A percentile compares a stretch with the other conserved stretches of the same genome.
Conservation (phyloP, 768 basidiomycete species). For the Suillus luteus region DNA sequence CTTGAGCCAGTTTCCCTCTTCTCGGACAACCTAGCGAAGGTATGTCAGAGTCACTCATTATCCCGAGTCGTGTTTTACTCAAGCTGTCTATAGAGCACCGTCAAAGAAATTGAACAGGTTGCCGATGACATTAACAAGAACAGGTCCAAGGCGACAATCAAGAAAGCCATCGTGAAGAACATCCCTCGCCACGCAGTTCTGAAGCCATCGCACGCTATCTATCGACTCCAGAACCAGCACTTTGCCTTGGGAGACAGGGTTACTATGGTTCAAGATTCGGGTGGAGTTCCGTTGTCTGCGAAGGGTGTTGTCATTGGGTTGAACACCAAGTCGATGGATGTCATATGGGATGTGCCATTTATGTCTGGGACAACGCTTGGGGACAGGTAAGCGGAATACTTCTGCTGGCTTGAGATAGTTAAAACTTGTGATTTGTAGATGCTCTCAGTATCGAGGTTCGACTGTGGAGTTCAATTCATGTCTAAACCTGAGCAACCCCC, state of each 20-base stretch:
- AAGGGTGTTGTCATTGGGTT: constrained; percentile 95
- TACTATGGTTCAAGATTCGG: constrained; percentile 94
- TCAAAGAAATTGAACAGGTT: constrained; percentile 74
- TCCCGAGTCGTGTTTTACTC: constrained; percentile 1
- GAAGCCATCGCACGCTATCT: constrained; percentile 88
- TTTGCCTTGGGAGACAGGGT: constrained; percentile 93
- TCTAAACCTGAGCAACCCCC: constrained; percentile 83
- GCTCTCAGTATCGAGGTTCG: constrained; percentile 90
- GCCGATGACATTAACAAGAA: constrained; percentile 67
- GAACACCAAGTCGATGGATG: constrained; percentile 85
- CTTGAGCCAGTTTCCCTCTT: constrained; percentile 92
- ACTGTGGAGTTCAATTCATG: constrained; percentile 86
- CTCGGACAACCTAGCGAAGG: constrained; percentile 90
- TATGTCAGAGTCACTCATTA: constrained; percentile 29
- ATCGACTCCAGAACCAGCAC: constrained; percentile 85
- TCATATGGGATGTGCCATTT: constrained; percentile 95
- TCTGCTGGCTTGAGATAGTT: background rate
- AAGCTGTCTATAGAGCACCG: constrained; percentile 59
- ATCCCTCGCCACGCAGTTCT: constrained; percentile 93
- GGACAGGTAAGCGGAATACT: constrained; percentile 56
- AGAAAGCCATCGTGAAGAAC: constrained; percentile 90
- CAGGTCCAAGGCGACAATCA: constrained; percentile 66
- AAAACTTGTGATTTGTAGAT: constrained; percentile 45
- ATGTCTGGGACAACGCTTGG: constrained; percentile 89
- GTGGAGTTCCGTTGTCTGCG: constrained; percentile 84